phyloP scores from a whole-genome alignment of 2,329 filamentous ascomycete genomes.

The Fusarium circinatum region DNA sequence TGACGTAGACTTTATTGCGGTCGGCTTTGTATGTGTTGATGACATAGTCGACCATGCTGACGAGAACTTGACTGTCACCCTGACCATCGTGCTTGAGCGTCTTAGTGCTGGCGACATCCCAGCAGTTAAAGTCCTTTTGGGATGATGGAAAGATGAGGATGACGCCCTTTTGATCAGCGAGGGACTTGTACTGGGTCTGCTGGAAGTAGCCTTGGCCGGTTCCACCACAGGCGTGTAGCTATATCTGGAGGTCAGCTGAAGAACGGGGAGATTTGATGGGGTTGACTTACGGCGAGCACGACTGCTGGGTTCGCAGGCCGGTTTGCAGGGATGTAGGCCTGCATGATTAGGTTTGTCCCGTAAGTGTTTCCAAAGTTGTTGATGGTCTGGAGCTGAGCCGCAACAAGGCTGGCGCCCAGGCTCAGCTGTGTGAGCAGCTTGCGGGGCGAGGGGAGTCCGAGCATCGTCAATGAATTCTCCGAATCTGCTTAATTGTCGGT shows the following conservation, averaged over 20 bases:
- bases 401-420: conserved; percentile 4
- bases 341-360: background rate
- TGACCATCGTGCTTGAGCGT: conserved; percentile 9
- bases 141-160: conserved; percentile 5
- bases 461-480: background rate
- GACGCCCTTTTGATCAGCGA: background rate
- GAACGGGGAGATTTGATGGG: fast-evolving
- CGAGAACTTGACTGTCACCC: conserved; percentile 11
- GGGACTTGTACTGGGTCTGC: background rate
- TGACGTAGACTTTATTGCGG: conserved; percentile 1
- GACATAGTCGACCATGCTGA: conserved; percentile 7
- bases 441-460: background rate
- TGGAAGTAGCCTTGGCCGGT: conserved; percentile 4
- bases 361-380: conserved; percentile 11
- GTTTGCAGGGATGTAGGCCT: conserved; percentile 1
- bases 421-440: conserved; percentile 10
- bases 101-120: conserved; percentile 7
- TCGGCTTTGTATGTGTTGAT: conserved; percentile 7
- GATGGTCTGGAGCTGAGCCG: conserved; percentile 21
- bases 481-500: background rate
- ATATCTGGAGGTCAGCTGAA: background rate
- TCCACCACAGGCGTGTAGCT: conserved; percentile 4
- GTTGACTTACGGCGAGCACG: background rate
- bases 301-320: conserved; percentile 1
- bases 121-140: background rate